Conservation (phyloP, 768 basidiomycete genomes). For the Dentipellis sp. region DNA sequence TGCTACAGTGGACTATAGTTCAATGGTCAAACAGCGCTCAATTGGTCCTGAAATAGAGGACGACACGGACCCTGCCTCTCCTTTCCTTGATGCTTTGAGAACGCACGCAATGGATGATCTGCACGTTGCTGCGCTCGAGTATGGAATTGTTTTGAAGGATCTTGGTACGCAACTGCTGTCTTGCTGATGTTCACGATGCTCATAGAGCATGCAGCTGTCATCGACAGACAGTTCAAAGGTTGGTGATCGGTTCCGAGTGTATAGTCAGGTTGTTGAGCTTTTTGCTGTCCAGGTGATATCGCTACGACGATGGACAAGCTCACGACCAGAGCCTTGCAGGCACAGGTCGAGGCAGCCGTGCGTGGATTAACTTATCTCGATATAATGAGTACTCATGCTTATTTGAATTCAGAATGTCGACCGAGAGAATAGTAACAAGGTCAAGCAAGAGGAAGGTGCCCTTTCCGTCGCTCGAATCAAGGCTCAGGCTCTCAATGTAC, state of each 20-base stretch:
- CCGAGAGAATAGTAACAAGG: constrained; percentile 79
- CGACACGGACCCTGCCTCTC: constrained; percentile 48
- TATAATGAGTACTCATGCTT: not conserved
- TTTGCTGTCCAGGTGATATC: constrained; percentile 43
- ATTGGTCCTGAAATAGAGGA: constrained; percentile 72
- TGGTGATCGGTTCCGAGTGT: not conserved
- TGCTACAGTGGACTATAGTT: constrained; percentile 38
- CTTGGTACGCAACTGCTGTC: constrained; percentile 36
- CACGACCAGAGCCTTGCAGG: constrained; percentile 75
- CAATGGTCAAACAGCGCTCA: constrained; percentile 73
- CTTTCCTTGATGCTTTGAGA: constrained; percentile 74
- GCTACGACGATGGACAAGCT: constrained; percentile 80
- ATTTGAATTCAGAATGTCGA: constrained; percentile 57
- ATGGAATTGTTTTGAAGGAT: constrained; percentile 77
- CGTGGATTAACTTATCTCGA: constrained; percentile 15
- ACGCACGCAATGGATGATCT: constrained; percentile 85
- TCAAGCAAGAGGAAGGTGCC: constrained; percentile 78
- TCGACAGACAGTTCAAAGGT: constrained; percentile 80
- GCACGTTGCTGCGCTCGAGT: constrained; percentile 72
- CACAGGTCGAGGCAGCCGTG: constrained; percentile 81
- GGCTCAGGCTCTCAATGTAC: constrained; percentile 47
- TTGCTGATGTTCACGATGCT: not conserved
- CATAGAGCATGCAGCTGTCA: constrained; percentile 48
- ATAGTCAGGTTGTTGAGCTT: not conserved
- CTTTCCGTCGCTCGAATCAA: constrained; percentile 72